Evolutionary conservation across 2,329 filamentous ascomycete species (phyloP).

Genomic region (Fusarium pseudoanthophilum): DNA sequence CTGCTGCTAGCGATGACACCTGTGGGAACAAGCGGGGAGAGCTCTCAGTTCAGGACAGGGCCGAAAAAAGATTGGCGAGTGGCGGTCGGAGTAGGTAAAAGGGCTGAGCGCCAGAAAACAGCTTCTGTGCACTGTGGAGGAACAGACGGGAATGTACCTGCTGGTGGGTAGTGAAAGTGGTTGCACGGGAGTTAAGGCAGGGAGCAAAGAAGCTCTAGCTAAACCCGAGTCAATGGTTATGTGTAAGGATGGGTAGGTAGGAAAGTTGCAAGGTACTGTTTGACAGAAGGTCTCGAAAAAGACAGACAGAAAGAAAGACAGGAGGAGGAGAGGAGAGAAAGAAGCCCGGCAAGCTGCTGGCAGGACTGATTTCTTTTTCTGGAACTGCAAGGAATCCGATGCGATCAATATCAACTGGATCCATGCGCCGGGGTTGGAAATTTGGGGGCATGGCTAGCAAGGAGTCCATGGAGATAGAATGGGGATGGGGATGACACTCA

Average conservation of each 20-base stretch:
- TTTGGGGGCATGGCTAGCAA: constrained; percentile 27
- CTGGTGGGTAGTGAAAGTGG: constrained; percentile 6
- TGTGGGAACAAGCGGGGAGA: constrained; percentile 37
- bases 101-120: constrained; percentile 22
- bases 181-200: constrained; percentile 1
- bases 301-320: neutral
- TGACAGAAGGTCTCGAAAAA: neutral
- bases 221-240: constrained; percentile 17
- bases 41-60: constrained; percentile 11
- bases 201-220: constrained; percentile 12
- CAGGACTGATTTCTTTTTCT: constrained; percentile 18
- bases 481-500: constrained; percentile 26
- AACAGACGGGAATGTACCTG: constrained; percentile 17
- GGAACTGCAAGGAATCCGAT: constrained; percentile 31
- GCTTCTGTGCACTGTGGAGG: constrained; percentile 32
- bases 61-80: constrained; percentile 35
- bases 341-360: constrained; percentile 2
- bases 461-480: constrained; percentile 35
- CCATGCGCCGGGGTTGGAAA: constrained; percentile 33
- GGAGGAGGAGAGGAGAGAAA: neutral
- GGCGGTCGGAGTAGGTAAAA: constrained; percentile 26
- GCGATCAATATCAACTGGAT: constrained; percentile 27
- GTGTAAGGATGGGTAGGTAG: neutral
- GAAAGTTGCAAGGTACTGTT: constrained; percentile 7
- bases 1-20: constrained; percentile 15